A percentile compares a stretch with the other conserved stretches of the same genome.
Conservation (phyloP, 805 yeast species). For the Scheffersomyces ergatensis region DNA sequence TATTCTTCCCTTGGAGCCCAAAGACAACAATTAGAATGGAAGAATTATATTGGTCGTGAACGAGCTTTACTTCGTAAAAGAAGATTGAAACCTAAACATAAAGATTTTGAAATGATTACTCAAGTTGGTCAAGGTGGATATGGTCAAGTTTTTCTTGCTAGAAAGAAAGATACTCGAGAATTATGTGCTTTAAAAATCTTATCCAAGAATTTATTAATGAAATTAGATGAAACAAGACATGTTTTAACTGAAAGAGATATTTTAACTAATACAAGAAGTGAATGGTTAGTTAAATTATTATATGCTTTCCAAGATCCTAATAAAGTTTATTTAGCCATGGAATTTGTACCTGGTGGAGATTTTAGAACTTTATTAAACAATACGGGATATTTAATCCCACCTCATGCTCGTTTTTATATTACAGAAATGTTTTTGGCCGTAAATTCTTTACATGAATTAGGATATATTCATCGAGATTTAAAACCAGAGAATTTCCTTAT, state of each 20-base stretch:
- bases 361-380: slow-evolving; percentile 91
- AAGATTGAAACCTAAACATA: slow-evolving; percentile 87
- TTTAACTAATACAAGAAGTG: slow-evolving; percentile 90
- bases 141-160: slow-evolving; percentile 96
- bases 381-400: slow-evolving; percentile 88
- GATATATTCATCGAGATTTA: slow-evolving; percentile 94
- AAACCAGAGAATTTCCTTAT: slow-evolving; percentile 93
- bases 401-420: slow-evolving; percentile 92
- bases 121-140: slow-evolving; percentile 99
- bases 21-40: slow-evolving; percentile 56
- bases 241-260: slow-evolving; percentile 96
- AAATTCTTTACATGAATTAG: slow-evolving; percentile 88
- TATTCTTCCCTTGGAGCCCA: slow-evolving; percentile 38
- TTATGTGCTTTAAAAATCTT: slow-evolving; percentile 92
- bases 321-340: slow-evolving; percentile 94
- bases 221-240: slow-evolving; percentile 92
- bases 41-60: slow-evolving; percentile 78
- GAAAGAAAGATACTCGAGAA: slow-evolving; percentile 91
- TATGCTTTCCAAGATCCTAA: slow-evolving; percentile 95
- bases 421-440: slow-evolving; percentile 96
- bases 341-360: slow-evolving; percentile 99
- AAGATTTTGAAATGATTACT: slow-evolving; percentile 93
- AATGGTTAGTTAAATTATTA: slow-evolving; percentile 90
- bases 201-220: slow-evolving; percentile 80
- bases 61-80: slow-evolving; percentile 81